phyloP scores from a whole-genome alignment of 2,329 filamentous ascomycete species.

The Atkinsonella texensis region DNA sequence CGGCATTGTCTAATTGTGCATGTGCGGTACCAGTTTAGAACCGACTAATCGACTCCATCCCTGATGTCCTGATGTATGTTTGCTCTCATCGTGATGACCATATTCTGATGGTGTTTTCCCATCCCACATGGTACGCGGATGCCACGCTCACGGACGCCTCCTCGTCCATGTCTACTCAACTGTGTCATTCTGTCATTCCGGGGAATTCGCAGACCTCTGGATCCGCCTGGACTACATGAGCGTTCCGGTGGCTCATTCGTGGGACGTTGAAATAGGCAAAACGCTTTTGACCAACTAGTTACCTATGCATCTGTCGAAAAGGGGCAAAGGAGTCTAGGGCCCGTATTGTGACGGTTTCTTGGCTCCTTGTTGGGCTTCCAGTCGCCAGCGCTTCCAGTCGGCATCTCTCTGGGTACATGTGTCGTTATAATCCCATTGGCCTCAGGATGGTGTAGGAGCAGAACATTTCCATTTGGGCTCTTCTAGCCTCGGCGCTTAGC shows the following conservation, averaged over 20 bases:
- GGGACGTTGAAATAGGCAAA: too few species aligned
- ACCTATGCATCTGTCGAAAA: too few species aligned
- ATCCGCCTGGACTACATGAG: constrained; percentile 25
- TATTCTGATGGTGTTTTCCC: constrained; percentile 16
- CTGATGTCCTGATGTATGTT: background rate
- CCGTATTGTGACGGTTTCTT: background rate
- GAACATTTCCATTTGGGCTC: background rate
- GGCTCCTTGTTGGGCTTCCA: background rate
- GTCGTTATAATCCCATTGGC: background rate
- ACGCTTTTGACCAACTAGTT: too few species aligned
- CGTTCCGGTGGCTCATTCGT: constrained; percentile 27
- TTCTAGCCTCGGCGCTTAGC: constrained; percentile 3
- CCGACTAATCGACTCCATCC: background rate
- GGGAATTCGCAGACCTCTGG: constrained; percentile 21
- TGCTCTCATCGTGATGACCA: constrained; percentile 12
- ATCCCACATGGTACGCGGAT: constrained; percentile 18
- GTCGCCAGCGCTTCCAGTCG: background rate
- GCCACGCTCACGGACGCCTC: constrained; percentile 21
- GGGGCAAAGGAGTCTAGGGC: too few species aligned
- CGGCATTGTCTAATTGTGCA: constrained; percentile 1
- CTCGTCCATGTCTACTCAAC: constrained; percentile 28
- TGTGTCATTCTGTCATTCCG: constrained; percentile 27
- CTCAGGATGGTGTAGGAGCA: background rate
- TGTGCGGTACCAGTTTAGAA: background rate
- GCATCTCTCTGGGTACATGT: background rate